Base-by-base conservation (phyloP, 345 rosid species). In the Corchorus capsularis region DNA sequence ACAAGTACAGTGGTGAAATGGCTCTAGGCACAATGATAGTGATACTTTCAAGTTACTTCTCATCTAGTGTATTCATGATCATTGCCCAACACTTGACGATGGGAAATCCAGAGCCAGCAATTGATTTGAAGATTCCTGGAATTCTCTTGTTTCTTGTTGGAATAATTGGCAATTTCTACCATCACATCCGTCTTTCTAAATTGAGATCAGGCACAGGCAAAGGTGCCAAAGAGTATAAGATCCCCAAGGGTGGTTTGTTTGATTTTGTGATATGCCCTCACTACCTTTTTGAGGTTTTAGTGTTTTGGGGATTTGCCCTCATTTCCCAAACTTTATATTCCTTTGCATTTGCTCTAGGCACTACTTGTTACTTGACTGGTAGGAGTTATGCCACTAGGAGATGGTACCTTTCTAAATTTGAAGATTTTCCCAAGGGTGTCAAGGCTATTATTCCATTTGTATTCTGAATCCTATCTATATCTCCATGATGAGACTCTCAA, bases 391-490 rank as follows among this genome's bases (percentile, higher is more conserved):
- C 87, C 61, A 93, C 97, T 0, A 79, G 92, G 80, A 88, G 69
- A 74, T 93, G 98, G 97, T 95, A 95, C 78, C 69, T 84, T 34
- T 83, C 92, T 53, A 90, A 91, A 75, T 93, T 93, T 63, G 89
- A 88, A 45, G 85, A 89, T 71, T 89, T 93, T 61, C 93, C 97
- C 0, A 71, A 69, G 19, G 50, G 77, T 80, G 75, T 89, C 39
- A 91, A 90, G 83, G 85, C 93, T 78, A 78, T 93, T 12, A 17
- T 89, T 47, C 96, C 98, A 3, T 88, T 69, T 74, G 56, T 89
- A 1, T 91, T 91, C 13, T 69, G 15, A 35, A 50, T n/a, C n/a
- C n/a, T 91, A 83, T 82, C 22, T 20, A 8, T n/a, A 69, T 59
- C 3, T 27, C 27, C 27, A 52, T 15, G 55, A 0, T n/a, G 60